Conservation (phyloP, 2,329 filamentous ascomycete species). For the Pseudogymnoascus pannorum region DNA sequence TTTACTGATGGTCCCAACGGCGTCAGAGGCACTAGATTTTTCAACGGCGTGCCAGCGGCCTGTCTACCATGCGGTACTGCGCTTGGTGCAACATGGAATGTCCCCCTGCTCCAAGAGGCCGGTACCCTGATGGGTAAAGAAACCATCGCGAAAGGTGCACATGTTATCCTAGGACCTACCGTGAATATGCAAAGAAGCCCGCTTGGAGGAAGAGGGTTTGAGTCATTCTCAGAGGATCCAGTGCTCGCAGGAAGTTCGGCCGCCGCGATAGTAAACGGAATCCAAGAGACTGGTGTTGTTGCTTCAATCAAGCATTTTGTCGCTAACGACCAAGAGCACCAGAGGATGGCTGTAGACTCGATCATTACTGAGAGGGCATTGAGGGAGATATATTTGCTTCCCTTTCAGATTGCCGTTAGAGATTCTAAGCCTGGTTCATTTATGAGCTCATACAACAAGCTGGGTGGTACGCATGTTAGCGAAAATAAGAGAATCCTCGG, state of each 20-base stretch:
- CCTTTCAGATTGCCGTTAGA: conserved; percentile 38
- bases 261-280: conserved; percentile 34
- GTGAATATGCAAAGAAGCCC: conserved; percentile 42
- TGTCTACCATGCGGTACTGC: conserved; percentile 35
- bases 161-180: conserved; percentile 61
- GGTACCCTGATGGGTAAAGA: conserved; percentile 53
- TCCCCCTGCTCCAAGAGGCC: conserved; percentile 49
- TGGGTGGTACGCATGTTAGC: conserved; percentile 49
- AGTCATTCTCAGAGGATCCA: conserved; percentile 42
- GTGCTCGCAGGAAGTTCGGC: conserved; percentile 37
- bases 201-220: conserved; percentile 40
- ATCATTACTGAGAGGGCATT: conserved; percentile 31
- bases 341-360: conserved; percentile 29
- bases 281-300: conserved; percentile 34
- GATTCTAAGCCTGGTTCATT: conserved; percentile 43
- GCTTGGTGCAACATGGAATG: conserved; percentile 58
- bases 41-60: conserved; percentile 35
- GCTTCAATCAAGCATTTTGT: conserved; percentile 41
- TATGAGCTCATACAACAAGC: conserved; percentile 54
- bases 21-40: conserved; percentile 25
- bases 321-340: conserved; percentile 36
- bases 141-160: conserved; percentile 58
- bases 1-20: conserved; percentile 28
- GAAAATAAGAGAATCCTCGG: conserved; percentile 46
- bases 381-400: conserved; percentile 37